A percentile compares a stretch with the other conserved stretches of the same genome.
Conservation (phyloP, 768 basidiomycete species). For the Boletus vinaceobasis region DNA sequence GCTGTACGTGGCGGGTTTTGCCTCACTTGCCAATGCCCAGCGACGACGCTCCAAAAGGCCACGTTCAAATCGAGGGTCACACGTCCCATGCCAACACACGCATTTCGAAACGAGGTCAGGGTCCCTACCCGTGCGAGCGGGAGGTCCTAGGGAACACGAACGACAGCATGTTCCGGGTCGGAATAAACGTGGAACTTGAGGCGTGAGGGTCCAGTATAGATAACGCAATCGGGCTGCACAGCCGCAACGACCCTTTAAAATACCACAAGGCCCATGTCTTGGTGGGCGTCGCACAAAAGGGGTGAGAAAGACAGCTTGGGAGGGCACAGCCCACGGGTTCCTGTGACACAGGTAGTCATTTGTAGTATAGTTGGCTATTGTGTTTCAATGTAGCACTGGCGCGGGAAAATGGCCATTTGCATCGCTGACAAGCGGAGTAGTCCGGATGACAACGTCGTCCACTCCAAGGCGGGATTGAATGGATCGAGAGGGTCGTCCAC, state of each 20-base stretch:
- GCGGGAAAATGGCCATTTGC: background rate
- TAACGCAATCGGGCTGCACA: slow-evolving; percentile 1
- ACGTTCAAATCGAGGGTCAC: slow-evolving; percentile 1
- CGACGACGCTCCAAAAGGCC: background rate
- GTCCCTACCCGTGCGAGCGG: slow-evolving; percentile 13
- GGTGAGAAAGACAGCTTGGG: slow-evolving; percentile 5
- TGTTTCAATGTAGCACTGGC: background rate
- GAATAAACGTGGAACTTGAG: background rate
- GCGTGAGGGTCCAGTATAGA: background rate
- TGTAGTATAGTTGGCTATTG: background rate
- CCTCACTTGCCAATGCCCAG: background rate
- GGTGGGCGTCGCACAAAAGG: background rate
- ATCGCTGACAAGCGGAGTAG: background rate
- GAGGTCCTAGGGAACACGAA: slow-evolving; percentile 1
- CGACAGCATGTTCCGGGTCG: slow-evolving; percentile 7
- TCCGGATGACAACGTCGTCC: background rate
- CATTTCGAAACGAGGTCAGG: slow-evolving; percentile 15
- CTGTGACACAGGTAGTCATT: background rate
- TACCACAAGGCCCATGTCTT: too few species aligned
- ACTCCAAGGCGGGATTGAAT: background rate
- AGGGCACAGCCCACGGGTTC: slow-evolving; percentile 1
- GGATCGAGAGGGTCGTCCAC: background rate
- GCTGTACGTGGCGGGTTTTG: slow-evolving; percentile 1
- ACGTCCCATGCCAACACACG: slow-evolving; percentile 2
- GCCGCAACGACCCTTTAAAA: background rate